Evolutionary conservation across 257 asterid species (phyloP).

Genomic region (Solanum appendiculatum): DNA sequence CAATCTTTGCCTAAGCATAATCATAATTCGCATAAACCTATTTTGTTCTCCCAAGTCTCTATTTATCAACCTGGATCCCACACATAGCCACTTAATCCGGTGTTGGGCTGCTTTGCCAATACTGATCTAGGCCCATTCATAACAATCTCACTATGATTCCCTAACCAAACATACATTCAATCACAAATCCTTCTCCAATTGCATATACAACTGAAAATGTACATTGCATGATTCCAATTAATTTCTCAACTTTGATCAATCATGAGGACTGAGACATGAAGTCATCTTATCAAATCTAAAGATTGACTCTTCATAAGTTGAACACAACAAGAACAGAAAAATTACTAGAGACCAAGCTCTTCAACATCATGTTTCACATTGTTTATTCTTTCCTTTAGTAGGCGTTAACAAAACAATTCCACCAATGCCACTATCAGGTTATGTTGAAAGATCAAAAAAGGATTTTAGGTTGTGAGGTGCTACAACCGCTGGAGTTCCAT

Average conservation of each 20-base stretch:
- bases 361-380: neutral
- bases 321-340: neutral
- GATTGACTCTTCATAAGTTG: neutral
- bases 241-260: too few species aligned
- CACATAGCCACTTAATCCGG: too few species aligned
- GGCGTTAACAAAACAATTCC: neutral
- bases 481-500: neutral
- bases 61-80: too few species aligned
- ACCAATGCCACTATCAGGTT: neutral
- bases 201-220: neutral
- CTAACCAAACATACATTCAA: too few species aligned
- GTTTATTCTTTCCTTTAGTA: too few species aligned
- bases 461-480: constrained; percentile 17
- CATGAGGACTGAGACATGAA: neutral
- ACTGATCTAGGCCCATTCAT: too few species aligned
- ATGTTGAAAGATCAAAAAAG: constrained; percentile 11
- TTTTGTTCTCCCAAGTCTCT: too few species aligned
- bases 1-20: too few species aligned
- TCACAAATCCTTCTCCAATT: neutral
- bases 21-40: too few species aligned
- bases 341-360: neutral
- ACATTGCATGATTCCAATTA: neutral
- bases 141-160: too few species aligned
- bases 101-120: too few species aligned
- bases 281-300: neutral